Base-by-base conservation (phyloP, 371 early-diverging fungal genomes). In the Saksenaea oblongispora region DNA sequence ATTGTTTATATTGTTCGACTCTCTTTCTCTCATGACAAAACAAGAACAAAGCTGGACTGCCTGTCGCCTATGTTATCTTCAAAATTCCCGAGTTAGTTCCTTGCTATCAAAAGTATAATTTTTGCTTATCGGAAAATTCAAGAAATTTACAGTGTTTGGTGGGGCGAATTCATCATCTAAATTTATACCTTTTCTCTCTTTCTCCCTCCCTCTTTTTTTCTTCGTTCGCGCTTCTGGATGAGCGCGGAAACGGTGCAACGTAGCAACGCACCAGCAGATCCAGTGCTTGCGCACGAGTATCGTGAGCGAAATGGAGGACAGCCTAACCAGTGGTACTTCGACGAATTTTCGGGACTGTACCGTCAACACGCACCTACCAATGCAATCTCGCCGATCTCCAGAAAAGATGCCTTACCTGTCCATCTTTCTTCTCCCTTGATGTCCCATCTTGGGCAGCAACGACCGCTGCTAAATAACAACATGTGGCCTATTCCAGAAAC, bases 251-350 rank as follows among this genome's bases (percentile, higher is more conserved):
- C 35, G 14, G 8, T 56, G 34, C 24, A 34, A 36, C 36, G 36
- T 17, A n/a, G 35, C 13, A 18, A 7, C 18, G n/a, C 35, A 5
- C n/a, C 34, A 56, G 3, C 36, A 11, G 37, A 34, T 14, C 36
- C 36, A n/a, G 57, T 18, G 15, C 37, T 58, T 37, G 39, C 14
- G 1, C 41, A 58, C 3, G 73, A 66, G 41, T 64, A 61, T 44
- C 57, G 66, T 4, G 66, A 63, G n/a, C 41, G 56, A 47, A 61
- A 13, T 1, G 37, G 44, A 54, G 13, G 24, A 42, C 44, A 41
- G 4, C 17, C 41, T n/a, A 42, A 17, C 14, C 75, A 72, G 63
- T 78, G 74, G 78, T 78, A 70, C 44, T 78, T 70, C 62, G 78
- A 78, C 47, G 78, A 78, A 39, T 78, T 55, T 34, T 68, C 72